Conservation (phyloP, 2,329 filamentous ascomycete species). For the Fusarium foetens region DNA sequence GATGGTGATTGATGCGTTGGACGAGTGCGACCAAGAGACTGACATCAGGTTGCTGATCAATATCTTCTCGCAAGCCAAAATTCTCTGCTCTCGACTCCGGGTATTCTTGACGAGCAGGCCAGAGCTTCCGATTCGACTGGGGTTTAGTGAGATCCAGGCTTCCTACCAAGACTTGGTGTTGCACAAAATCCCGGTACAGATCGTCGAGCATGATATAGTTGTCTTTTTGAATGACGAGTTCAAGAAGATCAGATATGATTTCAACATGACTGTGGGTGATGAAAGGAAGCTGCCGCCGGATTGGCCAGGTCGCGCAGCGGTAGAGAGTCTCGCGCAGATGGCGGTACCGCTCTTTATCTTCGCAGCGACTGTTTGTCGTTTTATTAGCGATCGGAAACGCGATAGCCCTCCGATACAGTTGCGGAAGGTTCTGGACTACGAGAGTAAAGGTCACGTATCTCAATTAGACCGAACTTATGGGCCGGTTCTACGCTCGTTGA, state of each 20-base stretch:
- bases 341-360: slow-evolving; percentile 46
- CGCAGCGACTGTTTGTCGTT: slow-evolving; percentile 36
- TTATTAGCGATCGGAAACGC: slow-evolving; percentile 35
- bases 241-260: background rate
- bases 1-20: background rate
- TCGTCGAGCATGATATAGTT: slow-evolving; percentile 51
- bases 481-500: background rate
- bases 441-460: background rate
- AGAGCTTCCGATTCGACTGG: slow-evolving; percentile 51
- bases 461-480: background rate
- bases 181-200: background rate
- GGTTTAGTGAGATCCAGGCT: slow-evolving; percentile 46
- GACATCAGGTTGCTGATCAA: background rate
- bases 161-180: slow-evolving; percentile 45
- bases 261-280: background rate
- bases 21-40: background rate
- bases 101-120: slow-evolving; percentile 57
- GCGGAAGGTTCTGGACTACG: background rate
- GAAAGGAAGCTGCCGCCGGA: background rate
- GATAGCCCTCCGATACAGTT: slow-evolving; percentile 21
- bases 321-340: slow-evolving; percentile 39
- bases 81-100: background rate
- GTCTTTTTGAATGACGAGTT: background rate
- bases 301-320: slow-evolving; percentile 13
- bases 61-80: slow-evolving; percentile 6